These are phyloP conservation scores for Ustilago bromivora DNA, from an alignment of 1,284 basidiomycete species.

Conservation along the genomic window DNA sequence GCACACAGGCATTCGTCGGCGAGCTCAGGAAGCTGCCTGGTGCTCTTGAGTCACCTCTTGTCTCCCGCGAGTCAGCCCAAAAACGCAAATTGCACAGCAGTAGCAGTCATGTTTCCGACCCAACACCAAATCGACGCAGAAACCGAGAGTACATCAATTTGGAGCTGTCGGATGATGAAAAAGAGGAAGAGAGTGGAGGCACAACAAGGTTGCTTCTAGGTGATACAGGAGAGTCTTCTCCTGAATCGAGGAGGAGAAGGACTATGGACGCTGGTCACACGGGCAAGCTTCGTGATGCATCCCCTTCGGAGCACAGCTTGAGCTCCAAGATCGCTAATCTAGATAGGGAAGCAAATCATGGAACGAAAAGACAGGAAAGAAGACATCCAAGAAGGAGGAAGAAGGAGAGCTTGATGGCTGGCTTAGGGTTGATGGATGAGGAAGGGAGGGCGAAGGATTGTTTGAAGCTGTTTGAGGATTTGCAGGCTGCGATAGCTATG, in stretches of 20 bases:
- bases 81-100: conserved; percentile 27
- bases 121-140: conserved; percentile 16
- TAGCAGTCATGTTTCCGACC: conserved; percentile 27
- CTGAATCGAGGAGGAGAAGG: conserved; percentile 38
- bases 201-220: conserved; percentile 35
- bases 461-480: conserved; percentile 46
- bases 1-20: conserved; percentile 52
- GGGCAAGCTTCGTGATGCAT: conserved; percentile 29
- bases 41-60: conserved; percentile 35
- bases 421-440: conserved; percentile 32
- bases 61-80: conserved; percentile 18
- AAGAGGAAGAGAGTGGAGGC: conserved; percentile 12
- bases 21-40: conserved; percentile 46
- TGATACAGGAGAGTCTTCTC: conserved; percentile 38
- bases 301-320: conserved; percentile 15
- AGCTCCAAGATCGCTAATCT: background rate
- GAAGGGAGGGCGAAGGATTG: conserved; percentile 24
- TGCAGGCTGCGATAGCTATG: conserved; percentile 46
- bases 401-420: conserved; percentile 45
- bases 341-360: background rate
- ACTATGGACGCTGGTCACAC: conserved; percentile 45
- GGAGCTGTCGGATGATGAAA: conserved; percentile 29
- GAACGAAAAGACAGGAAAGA: conserved; percentile 23
- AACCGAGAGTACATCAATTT: conserved; percentile 15
- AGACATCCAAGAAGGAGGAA: conserved; percentile 41